Conservation (phyloP, 768 basidiomycete genomes). For the Podaxis sp. region DNA sequence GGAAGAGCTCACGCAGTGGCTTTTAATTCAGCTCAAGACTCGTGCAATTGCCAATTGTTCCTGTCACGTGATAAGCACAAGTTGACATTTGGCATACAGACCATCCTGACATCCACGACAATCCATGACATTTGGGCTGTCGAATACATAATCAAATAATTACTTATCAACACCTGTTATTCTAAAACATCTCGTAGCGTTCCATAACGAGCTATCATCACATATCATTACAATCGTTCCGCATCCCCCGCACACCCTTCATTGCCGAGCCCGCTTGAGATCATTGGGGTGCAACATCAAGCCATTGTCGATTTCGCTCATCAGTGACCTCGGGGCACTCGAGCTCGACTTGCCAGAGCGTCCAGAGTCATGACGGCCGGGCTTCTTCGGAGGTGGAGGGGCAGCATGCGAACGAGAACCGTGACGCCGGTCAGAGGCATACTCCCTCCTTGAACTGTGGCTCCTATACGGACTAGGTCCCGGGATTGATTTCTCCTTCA, state of each 20-base stretch:
- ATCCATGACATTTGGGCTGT: not conserved
- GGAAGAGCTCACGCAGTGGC: not conserved
- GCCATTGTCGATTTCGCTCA: slow-evolving; percentile 35
- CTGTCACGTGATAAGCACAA: not conserved
- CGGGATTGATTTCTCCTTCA: slow-evolving; percentile 15
- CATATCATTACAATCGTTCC: not conserved
- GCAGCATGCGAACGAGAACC: not conserved
- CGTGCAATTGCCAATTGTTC: not conserved
- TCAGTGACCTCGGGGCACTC: slow-evolving; percentile 27
- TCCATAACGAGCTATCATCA: slow-evolving; percentile 4
- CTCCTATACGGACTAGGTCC: slow-evolving; percentile 26
- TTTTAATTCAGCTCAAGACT: not conserved
- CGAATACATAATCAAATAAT: not conserved
- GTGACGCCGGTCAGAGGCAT: slow-evolving; percentile 8
- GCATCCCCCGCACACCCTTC: not conserved
- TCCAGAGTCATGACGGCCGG: slow-evolving; percentile 26
- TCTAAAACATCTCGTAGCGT: slow-evolving; percentile 3
- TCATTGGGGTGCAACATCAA: slow-evolving; percentile 35
- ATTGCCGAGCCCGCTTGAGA: slow-evolving; percentile 2
- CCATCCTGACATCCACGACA: not conserved
- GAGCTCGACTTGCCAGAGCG: slow-evolving; percentile 23
- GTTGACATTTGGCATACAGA: not conserved
- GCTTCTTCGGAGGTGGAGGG: slow-evolving; percentile 14
- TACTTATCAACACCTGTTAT: not conserved
- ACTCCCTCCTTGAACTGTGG: slow-evolving; percentile 21